A percentile compares a stretch with the other conserved stretches of the same genome.
phyloP scores from a whole-genome alignment of 306 rosid genomes.

The Nissolia schottii region DNA sequence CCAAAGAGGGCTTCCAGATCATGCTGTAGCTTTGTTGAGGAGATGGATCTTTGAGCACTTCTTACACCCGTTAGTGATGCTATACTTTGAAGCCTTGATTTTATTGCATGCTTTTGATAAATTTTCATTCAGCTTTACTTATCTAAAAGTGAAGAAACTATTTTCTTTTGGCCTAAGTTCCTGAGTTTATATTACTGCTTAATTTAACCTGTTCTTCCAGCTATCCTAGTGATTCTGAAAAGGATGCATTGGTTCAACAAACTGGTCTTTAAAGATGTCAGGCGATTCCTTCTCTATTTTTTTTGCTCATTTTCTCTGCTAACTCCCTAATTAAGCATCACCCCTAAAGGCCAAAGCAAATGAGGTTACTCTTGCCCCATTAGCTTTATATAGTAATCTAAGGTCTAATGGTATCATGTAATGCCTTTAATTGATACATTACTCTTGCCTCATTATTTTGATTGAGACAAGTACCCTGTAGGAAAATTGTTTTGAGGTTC shows the following conservation, averaged over 20 bases:
- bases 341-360: background rate
- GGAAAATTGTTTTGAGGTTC: background rate
- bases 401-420: background rate
- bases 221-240: background rate
- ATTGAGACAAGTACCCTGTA: background rate
- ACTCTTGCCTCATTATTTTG: no score
- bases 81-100: background rate
- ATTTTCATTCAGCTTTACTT: background rate
- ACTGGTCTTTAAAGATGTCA: background rate
- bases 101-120: background rate
- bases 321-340: background rate
- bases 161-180: background rate
- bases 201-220: background rate
- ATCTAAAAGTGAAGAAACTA: background rate
- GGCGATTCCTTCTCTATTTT: background rate
- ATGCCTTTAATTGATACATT: no score
- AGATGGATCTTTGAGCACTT: conserved; percentile 2
- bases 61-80: background rate
- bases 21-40: background rate
- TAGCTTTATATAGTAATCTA: no score
- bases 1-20: background rate
- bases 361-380: background rate
- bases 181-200: background rate
- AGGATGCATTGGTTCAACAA: conserved; percentile 3
- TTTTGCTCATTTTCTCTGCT: background rate